Percentiles rank a stretch among this genome's conserved stretches.
Conservation (phyloP, 805 yeast species). For the Lipomyces orientalis region DNA sequence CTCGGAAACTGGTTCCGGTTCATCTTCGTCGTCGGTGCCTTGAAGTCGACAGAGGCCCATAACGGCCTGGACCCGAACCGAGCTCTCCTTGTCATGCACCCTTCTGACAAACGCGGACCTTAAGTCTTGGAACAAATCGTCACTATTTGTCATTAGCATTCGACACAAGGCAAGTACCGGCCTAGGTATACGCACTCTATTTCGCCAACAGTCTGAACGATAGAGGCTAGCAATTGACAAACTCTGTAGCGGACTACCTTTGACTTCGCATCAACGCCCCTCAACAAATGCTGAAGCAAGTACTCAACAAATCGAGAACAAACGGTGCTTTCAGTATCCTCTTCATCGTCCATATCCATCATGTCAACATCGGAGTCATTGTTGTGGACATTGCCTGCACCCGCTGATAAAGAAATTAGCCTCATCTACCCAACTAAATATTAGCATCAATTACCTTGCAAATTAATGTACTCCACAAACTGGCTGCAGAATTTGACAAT, state of each 20-base stretch:
- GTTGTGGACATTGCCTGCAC: conserved; percentile 27
- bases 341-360: conserved; percentile 44
- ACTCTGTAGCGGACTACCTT: conserved; percentile 79
- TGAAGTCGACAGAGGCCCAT: conserved; percentile 81
- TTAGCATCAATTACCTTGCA: conserved; percentile 23
- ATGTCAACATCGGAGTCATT: conserved; percentile 25
- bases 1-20: conserved; percentile 51
- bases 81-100: conserved; percentile 68
- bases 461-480: conserved; percentile 57
- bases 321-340: conserved; percentile 48
- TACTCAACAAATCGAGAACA: conserved; percentile 62
- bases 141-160: conserved; percentile 38
- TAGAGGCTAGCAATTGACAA: conserved; percentile 72
- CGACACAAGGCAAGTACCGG: not conserved
- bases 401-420: not conserved
- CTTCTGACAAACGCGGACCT: conserved; percentile 66
- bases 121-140: conserved; percentile 68
- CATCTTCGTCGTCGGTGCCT: conserved; percentile 52
- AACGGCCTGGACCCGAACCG: conserved; percentile 83
- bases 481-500: conserved; percentile 69
- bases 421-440: not conserved
- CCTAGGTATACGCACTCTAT: conserved; percentile 52
- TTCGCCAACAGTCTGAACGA: conserved; percentile 74
- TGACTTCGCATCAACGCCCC: conserved; percentile 79
- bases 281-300: conserved; percentile 68